Evolutionary conservation across 192 early-diverging fungal genomes (phyloP), one percentile per base, ranked within the genome.

Genomic region (Podila epicladia): DNA sequence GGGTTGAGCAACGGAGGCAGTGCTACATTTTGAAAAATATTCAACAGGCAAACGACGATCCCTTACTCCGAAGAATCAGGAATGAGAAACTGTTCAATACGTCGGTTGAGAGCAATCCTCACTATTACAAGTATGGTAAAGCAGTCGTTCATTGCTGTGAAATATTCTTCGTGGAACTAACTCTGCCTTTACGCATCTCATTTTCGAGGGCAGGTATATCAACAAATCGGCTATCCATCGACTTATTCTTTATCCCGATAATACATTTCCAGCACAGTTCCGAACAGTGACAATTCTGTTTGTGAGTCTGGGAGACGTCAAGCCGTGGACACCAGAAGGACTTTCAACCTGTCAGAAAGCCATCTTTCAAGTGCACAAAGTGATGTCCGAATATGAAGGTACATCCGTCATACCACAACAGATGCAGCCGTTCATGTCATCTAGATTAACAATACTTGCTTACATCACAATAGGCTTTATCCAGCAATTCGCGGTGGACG

Each of bases 401-500:
- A 71, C 24, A 22, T 37, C 35, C 35, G 35, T 45, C 41, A 8
- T 17, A 45, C 41, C 15, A 17, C 41, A 17, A 15, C 3, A 45
- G 41, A 45, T 17, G 13, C 41, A 45, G 0, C 12, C 15, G 41
- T 45, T 45, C 13, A 17, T 45, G 12, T 41, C 12, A 45, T 17
- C 2, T 15, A 8, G 3, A 45, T 12, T 45, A 45, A 17, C 41
- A 45, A 24, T 22, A 4, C 11, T 3, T 17, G 5, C 5, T 20
- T 6, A 15, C 3, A 15, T 22, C 22, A 49, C 22, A 13, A 57
- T 61, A 84, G 77, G 82, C 3, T 76, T 82, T 48, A 74, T 87
- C 20, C 86, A 87, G 45, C 86, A 87, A 55, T 87, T 87, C 65
- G 86, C 86, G 29, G 76, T 87, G 26, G 86, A 87, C 49, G 86